phyloP scores from a whole-genome alignment of 2,329 filamentous ascomycete genomes.

The Fusarium verrucosum region DNA sequence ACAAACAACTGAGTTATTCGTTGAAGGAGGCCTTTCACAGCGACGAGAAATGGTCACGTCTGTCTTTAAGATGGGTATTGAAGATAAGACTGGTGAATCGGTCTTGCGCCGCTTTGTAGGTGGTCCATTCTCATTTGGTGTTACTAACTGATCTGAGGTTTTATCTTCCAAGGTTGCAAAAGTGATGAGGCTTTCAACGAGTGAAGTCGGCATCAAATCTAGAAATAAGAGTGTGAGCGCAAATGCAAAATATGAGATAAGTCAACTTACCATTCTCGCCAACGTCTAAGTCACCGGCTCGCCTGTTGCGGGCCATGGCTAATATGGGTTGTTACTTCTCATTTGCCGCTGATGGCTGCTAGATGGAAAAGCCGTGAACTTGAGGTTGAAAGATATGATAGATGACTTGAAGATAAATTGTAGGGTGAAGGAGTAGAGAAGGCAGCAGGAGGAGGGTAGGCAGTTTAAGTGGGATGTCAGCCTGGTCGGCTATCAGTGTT shows the following conservation, averaged over 20 bases:
- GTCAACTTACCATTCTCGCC: constrained; percentile 42
- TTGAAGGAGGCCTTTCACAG: constrained; percentile 24
- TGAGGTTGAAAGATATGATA: background rate
- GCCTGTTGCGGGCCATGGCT: constrained; percentile 27
- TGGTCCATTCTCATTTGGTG: constrained; percentile 22
- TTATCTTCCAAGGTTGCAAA: constrained; percentile 33
- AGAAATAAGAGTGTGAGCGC: background rate
- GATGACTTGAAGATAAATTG: constrained; percentile 14
- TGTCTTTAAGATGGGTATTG: constrained; percentile 43
- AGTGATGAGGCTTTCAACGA: constrained; percentile 38
- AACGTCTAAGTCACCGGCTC: constrained; percentile 21
- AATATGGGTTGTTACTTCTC: background rate
- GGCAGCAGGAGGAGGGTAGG: constrained; percentile 24
- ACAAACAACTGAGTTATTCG: constrained; percentile 10
- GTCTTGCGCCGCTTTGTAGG: constrained; percentile 48
- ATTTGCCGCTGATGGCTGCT: background rate
- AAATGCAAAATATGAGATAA: background rate
- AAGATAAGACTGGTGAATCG: constrained; percentile 9
- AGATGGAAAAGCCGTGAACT: background rate
- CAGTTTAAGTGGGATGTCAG: constrained; percentile 33
- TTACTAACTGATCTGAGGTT: constrained; percentile 5
- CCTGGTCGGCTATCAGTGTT: constrained; percentile 34
- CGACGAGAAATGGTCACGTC: constrained; percentile 43
- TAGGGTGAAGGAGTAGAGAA: constrained; percentile 29
- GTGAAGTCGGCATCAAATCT: constrained; percentile 42